Evolutionary conservation across 257 asterid genomes (phyloP).

Genomic region (Pogostemon cablin): DNA sequence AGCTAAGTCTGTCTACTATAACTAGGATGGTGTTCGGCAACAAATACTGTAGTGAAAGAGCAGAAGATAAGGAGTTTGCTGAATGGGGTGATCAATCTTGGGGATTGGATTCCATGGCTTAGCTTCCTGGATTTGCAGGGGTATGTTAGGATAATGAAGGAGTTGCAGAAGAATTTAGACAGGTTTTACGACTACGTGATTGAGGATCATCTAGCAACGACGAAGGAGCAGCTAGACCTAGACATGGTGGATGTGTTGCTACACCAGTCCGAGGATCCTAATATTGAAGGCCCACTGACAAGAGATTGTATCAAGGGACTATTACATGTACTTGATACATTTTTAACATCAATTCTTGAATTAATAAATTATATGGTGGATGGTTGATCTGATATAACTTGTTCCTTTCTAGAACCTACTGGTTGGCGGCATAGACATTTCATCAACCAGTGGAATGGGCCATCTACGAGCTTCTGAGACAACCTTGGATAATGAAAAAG

Average conservation of each 20-base stretch:
- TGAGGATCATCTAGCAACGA: slow-evolving; percentile 31
- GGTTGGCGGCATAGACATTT: slow-evolving; percentile 38
- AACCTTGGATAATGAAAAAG: slow-evolving; percentile 32
- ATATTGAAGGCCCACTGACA: slow-evolving; percentile 41
- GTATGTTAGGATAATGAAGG: slow-evolving; percentile 46
- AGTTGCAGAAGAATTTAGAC: slow-evolving; percentile 36
- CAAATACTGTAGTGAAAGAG: slow-evolving; percentile 31
- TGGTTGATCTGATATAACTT: no score
- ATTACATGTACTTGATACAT: slow-evolving; percentile 34
- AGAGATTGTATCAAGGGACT: slow-evolving; percentile 43
- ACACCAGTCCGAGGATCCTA: slow-evolving; percentile 37
- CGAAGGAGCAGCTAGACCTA: not conserved
- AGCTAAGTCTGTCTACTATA: slow-evolving; percentile 26
- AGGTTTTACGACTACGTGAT: slow-evolving; percentile 36
- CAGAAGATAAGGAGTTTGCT: slow-evolving; percentile 7
- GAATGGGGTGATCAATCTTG: slow-evolving; percentile 40
- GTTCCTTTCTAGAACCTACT: slow-evolving; percentile 23
- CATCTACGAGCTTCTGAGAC: slow-evolving; percentile 36
- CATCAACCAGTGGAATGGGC: slow-evolving; percentile 42
- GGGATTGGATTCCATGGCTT: slow-evolving; percentile 57
- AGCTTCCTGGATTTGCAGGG: slow-evolving; percentile 46
- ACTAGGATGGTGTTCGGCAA: slow-evolving; percentile 32
- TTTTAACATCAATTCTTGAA: no score
- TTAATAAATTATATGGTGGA: no score
- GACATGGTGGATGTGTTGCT: slow-evolving; percentile 33